phyloP scores from a whole-genome alignment of 73 alveolate species.

The Tetrahymena malaccensis region DNA sequence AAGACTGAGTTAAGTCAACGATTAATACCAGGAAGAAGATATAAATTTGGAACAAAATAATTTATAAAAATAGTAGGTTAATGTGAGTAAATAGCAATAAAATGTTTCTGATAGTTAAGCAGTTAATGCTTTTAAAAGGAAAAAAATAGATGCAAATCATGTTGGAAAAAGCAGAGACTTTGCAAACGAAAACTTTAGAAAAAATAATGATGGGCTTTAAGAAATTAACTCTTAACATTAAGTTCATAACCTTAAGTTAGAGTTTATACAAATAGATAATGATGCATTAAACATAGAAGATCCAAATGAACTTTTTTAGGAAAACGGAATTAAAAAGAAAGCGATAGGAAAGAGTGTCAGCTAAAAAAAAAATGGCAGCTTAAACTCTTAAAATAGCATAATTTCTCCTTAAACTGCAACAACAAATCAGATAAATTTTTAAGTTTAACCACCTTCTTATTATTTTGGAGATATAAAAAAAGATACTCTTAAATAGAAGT shows the following conservation, averaged over 20 bases:
- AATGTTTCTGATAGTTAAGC: neutral
- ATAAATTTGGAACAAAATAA: neutral
- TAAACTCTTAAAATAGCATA: neutral
- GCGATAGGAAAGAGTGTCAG: neutral
- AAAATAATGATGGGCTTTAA: neutral
- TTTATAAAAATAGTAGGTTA: neutral
- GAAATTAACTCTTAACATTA: neutral
- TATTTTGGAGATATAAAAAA: neutral
- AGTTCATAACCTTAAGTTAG: neutral
- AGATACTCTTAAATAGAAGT: neutral
- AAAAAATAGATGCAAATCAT: neutral
- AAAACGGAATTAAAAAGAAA: neutral
- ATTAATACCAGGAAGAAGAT: neutral
- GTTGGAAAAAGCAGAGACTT: neutral
- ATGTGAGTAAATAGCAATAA: neutral
- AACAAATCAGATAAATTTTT: neutral
- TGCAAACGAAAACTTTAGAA: neutral
- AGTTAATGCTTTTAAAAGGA: neutral
- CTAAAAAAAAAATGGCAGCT: neutral
- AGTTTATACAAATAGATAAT: neutral
- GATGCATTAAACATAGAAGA: neutral
- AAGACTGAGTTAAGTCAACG: neutral
- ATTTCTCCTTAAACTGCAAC: neutral
- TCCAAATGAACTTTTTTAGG: neutral
- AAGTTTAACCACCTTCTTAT: neutral